These are phyloP conservation scores for Zarea fungicola DNA, from an alignment of 2,329 filamentous ascomycete genomes.

Conservation along the genomic window DNA sequence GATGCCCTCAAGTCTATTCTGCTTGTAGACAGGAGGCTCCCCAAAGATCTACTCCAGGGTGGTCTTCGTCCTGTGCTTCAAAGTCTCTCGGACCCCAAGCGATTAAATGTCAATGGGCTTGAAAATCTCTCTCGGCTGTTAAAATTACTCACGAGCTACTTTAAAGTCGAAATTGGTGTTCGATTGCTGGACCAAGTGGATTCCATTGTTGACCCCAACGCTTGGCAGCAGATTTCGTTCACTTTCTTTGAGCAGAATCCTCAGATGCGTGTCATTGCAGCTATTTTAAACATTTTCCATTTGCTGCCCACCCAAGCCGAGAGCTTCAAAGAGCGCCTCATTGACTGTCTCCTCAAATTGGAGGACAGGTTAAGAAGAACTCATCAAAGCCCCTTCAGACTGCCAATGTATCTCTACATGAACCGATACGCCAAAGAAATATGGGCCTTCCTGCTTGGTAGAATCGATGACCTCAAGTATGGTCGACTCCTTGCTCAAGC, in stretches of 20 bases:
- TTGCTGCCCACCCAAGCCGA: slow-evolving; percentile 87
- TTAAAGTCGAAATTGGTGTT: slow-evolving; percentile 96
- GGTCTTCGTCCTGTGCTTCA: slow-evolving; percentile 92
- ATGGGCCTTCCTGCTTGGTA: slow-evolving; percentile 72
- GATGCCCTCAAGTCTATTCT: slow-evolving; percentile 84
- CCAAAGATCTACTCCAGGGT: slow-evolving; percentile 91
- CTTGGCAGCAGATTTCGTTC: slow-evolving; percentile 87
- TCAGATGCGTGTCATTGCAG: slow-evolving; percentile 90
- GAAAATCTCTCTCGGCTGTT: slow-evolving; percentile 87
- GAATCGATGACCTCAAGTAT: slow-evolving; percentile 78
- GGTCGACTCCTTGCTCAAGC: slow-evolving; percentile 90
- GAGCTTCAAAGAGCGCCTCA: slow-evolving; percentile 82
- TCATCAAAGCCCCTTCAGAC: slow-evolving; percentile 84
- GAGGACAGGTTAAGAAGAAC: slow-evolving; percentile 83
- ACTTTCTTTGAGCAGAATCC: slow-evolving; percentile 88
- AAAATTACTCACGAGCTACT: slow-evolving; percentile 92
- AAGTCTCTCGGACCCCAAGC: slow-evolving; percentile 89
- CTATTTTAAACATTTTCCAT: slow-evolving; percentile 95
- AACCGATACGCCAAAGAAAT: slow-evolving; percentile 89
- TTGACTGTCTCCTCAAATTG: slow-evolving; percentile 83
- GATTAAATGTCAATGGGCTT: slow-evolving; percentile 80
- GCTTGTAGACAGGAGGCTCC: slow-evolving; percentile 81
- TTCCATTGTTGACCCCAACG: slow-evolving; percentile 73
- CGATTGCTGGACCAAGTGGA: slow-evolving; percentile 93
- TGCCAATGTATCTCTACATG: slow-evolving; percentile 85